These are phyloP conservation scores for Cytospora piceae DNA, from an alignment of 2,329 filamentous ascomycete genomes.

Conservation along the genomic window DNA sequence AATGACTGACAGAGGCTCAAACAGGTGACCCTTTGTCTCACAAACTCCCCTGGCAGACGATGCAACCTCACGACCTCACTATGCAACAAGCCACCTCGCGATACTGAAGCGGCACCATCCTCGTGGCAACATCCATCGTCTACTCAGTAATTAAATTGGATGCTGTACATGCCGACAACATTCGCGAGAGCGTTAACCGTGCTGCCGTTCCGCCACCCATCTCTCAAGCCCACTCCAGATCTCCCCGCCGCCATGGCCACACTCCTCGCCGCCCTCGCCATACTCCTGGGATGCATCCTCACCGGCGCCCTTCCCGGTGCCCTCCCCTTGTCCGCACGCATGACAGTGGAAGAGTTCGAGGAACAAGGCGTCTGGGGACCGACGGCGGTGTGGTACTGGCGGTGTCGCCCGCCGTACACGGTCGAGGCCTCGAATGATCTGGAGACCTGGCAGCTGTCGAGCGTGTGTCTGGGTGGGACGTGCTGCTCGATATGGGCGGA, in stretches of 20 bases:
- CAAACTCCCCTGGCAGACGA: too few species aligned
- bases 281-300: neutral
- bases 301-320: neutral
- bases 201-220: too few species aligned
- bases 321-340: neutral
- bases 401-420: neutral
- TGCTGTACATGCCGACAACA: too few species aligned
- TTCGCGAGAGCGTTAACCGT: too few species aligned
- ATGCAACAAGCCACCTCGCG: too few species aligned
- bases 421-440: constrained; percentile 8
- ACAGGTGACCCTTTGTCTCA: too few species aligned
- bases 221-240: neutral
- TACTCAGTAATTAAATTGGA: too few species aligned
- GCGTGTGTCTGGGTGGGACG: constrained; percentile 3
- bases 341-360: neutral
- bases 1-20: too few species aligned
- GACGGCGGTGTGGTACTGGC: constrained; percentile 16
- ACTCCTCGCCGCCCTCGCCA: neutral
- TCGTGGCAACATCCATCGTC: too few species aligned
- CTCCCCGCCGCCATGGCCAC: neutral
- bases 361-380: constrained; percentile 11
- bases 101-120: too few species aligned
- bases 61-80: too few species aligned
- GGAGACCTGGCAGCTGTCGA: constrained; percentile 6
- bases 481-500: constrained; percentile 13